Evolutionary conservation across 225 moss, liverwort and hornwort genomes (phyloP).

Genomic region (Straminergon stramineum): DNA sequence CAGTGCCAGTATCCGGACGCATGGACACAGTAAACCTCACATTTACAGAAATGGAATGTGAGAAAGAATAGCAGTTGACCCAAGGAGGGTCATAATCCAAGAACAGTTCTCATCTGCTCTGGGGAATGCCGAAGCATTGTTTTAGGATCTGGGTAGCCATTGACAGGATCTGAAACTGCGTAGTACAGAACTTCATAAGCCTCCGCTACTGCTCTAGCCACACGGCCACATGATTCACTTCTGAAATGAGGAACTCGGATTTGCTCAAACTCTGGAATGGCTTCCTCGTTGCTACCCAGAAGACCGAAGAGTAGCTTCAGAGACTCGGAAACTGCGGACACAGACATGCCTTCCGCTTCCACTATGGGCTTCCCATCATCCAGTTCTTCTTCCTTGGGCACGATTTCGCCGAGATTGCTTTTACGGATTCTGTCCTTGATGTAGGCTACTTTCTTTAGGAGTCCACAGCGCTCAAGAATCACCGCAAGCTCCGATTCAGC

Average conservation of each 20-base stretch:
- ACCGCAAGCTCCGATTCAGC: constrained; percentile 72
- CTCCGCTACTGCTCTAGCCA: constrained; percentile 71
- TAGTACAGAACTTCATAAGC: constrained; percentile 81
- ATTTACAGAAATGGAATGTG: neutral
- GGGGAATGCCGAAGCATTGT: constrained; percentile 82
- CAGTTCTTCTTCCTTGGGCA: constrained; percentile 70
- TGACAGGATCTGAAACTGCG: constrained; percentile 64
- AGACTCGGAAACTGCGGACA: constrained; percentile 66
- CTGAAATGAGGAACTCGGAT: constrained; percentile 85
- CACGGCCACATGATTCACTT: constrained; percentile 86
- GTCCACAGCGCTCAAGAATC: constrained; percentile 87
- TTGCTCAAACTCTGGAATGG: constrained; percentile 91
- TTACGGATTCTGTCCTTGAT: constrained; percentile 71
- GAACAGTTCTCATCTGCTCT: constrained; percentile 88
- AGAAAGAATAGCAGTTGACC: constrained; percentile 14
- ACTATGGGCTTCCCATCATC: constrained; percentile 76
- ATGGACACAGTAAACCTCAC: constrained; percentile 9
- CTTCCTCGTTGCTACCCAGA: constrained; percentile 72
- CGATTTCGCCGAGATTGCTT: constrained; percentile 60
- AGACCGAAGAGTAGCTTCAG: constrained; percentile 70
- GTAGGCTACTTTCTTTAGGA: constrained; percentile 74
- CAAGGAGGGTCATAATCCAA: constrained; percentile 54
- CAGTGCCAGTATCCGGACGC: neutral
- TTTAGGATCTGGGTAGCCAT: constrained; percentile 83
- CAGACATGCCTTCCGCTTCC: constrained; percentile 80